A percentile compares a stretch with the other conserved stretches of the same genome.
These are phyloP conservation scores for Metschnikowia aberdeeniae DNA, from an alignment of 805 yeast genomes.

Conservation along the genomic window DNA sequence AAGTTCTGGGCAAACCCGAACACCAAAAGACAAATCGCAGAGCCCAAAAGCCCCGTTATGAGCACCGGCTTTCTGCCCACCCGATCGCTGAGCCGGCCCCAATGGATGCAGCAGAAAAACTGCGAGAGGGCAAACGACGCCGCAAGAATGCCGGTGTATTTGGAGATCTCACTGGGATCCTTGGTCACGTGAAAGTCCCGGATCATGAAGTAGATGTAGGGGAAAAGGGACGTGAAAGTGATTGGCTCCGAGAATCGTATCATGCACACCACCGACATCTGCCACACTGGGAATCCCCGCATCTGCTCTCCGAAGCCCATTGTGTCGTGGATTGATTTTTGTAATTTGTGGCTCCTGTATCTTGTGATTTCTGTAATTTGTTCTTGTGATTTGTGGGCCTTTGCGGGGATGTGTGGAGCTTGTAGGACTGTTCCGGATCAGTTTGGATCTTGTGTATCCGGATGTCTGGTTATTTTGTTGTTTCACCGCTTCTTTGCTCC, in stretches of 20 bases:
- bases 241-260: slow-evolving; percentile 21
- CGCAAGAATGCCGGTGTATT: slow-evolving; percentile 18
- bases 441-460: too few species aligned
- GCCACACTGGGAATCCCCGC: slow-evolving; percentile 20
- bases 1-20: slow-evolving; percentile 29
- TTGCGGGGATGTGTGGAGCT: too few species aligned
- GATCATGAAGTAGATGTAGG: slow-evolving; percentile 20
- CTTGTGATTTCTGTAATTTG: too few species aligned
- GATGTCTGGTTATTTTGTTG: too few species aligned
- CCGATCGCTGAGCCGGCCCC: slow-evolving; percentile 29
- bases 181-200: slow-evolving; percentile 18
- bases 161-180: slow-evolving; percentile 17
- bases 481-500: too few species aligned
- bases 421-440: too few species aligned
- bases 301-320: slow-evolving; percentile 11
- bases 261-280: slow-evolving; percentile 17
- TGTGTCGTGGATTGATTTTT: background rate
- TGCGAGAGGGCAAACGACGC: slow-evolving; percentile 19
- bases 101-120: slow-evolving; percentile 21
- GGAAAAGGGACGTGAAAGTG: slow-evolving; percentile 20
- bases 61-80: slow-evolving; percentile 29
- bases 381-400: too few species aligned
- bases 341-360: too few species aligned
- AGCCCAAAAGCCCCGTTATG: slow-evolving; percentile 25
- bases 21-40: slow-evolving; percentile 21